Conservation (phyloP, 345 rosid genomes). For the Isatis tinctoria region DNA sequence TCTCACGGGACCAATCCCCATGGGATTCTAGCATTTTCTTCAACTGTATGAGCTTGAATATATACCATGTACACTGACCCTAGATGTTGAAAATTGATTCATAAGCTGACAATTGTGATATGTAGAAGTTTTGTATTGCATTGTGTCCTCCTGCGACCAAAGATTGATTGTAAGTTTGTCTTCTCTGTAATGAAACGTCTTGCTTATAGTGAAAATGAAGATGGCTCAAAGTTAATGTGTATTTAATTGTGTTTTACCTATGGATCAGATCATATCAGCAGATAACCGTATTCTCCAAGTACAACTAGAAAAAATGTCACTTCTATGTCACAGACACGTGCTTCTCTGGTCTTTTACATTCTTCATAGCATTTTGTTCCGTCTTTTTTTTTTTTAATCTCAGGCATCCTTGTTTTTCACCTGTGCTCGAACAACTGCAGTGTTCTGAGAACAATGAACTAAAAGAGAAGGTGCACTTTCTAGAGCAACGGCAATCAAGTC, state of each 20-base stretch:
- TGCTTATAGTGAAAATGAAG: background rate
- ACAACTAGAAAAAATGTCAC: slow-evolving; percentile 89
- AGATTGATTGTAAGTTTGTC: too few species aligned
- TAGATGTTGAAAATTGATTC: too few species aligned
- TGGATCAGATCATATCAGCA: slow-evolving; percentile 84
- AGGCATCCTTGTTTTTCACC: background rate
- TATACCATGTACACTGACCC: too few species aligned
- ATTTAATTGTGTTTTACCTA: slow-evolving; percentile 22
- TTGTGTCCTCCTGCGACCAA: too few species aligned
- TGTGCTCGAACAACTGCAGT: slow-evolving; percentile 41
- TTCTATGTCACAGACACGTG: slow-evolving; percentile 42
- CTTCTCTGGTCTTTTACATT: background rate
- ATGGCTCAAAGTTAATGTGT: slow-evolving; percentile 7
- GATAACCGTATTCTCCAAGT: slow-evolving; percentile 98
- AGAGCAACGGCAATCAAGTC: slow-evolving; percentile 45
- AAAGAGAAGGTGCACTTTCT: slow-evolving; percentile 60
- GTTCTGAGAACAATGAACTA: slow-evolving; percentile 70
- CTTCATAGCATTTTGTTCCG: background rate
- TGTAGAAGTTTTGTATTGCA: too few species aligned
- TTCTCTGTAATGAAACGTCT: background rate
- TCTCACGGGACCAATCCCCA: slow-evolving; percentile 72
- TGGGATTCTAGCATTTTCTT: too few species aligned
- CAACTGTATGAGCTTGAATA: too few species aligned
- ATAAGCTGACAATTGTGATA: too few species aligned
- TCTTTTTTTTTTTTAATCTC: background rate